A percentile compares a stretch with the other conserved stretches of the same genome.
These are phyloP conservation scores for Pelargonium fulgidum DNA, from an alignment of 441 rosid genomes.

Conservation along the genomic window DNA sequence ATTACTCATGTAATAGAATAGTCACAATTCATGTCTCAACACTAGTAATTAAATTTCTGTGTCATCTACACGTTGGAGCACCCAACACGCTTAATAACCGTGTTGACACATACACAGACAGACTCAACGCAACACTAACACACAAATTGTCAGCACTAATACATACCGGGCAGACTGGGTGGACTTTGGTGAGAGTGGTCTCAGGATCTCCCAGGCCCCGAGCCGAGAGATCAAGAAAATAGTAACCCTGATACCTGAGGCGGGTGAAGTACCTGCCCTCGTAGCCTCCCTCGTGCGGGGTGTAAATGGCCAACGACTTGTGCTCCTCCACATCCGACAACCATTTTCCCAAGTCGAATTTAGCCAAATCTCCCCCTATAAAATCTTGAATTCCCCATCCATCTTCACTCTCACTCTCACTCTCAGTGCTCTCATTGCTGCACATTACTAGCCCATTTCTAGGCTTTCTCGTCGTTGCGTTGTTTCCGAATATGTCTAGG, in stretches of 20 bases:
- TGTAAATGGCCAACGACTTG: constrained; percentile 73
- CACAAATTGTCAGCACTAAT: not conserved
- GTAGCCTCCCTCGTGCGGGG: constrained; percentile 89
- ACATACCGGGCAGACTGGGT: constrained; percentile 86
- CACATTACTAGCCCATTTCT: no score
- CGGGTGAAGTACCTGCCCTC: constrained; percentile 79
- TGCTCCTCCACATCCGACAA: constrained; percentile 76
- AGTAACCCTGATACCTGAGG: constrained; percentile 66
- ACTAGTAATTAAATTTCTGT: no score
- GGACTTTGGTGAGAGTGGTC: constrained; percentile 70
- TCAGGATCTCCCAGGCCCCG: constrained; percentile 95
- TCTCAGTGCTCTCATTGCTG: no score
- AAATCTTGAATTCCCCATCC: constrained; percentile 48
- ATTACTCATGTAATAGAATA: no score
- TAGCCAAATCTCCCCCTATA: constrained; percentile 75
- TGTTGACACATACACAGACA: no score
- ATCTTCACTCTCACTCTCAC: constrained; percentile 20
- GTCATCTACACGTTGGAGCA: no score
- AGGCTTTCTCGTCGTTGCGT: no score
- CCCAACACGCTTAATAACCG: no score
- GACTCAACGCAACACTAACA: no score
- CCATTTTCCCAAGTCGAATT: constrained; percentile 66
- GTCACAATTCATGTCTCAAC: no score
- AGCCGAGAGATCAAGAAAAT: constrained; percentile 81
- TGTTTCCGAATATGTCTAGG: no score